Base-by-base conservation (phyloP, 2,329 filamentous ascomycete genomes). In the Fusarium setosum region DNA sequence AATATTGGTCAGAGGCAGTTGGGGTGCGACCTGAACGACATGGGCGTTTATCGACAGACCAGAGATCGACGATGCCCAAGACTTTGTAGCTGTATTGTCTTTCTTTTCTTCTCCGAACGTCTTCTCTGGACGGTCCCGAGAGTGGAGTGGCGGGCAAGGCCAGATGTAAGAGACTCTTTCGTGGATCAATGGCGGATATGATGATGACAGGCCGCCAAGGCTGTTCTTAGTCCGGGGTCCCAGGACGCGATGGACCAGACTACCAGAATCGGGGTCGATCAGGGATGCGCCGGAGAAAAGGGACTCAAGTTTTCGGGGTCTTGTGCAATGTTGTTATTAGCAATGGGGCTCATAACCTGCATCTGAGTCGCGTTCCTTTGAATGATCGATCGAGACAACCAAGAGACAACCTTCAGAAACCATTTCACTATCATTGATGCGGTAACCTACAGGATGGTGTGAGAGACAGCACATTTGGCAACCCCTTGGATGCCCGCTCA, bases 1-100 rank as follows among this genome's bases (percentile, higher is more conserved):
- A 63, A 72, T 72, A 68, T 69, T 68, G 57, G 48, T 42, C 48
- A 56, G 59, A 60, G 53, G 51, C 51, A 61, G 59, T 61, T 70
- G 54, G 49, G 55, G 67, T 63, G 61, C 53, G 42, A 69, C 56
- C 50, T 63, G 45, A 58, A 45, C 42, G 49, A 51, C 52, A 32
- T 50, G 53, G 55, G 63, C 59, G 60, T 58, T 58, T 71, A 61
- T 72, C 57, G 51, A 69, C 56, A 67, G 63, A 49, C 51, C 53
- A 59, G 35, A 55, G 65, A 63, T 70, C 59, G 57, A 55, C 63
- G 44, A 52, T 61, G 59, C 48, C 44, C 53, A 32, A 53, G 59
- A 49, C 44, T 38, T 29, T 50, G 15, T 23, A 41, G 41, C 31
- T 20, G 44, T 45, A 55, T 50, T 48, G 23, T 40, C 40, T 26